Evolutionary conservation across 169 alveolate genomes (phyloP).

Genomic region (Plasmodium malariae): DNA sequence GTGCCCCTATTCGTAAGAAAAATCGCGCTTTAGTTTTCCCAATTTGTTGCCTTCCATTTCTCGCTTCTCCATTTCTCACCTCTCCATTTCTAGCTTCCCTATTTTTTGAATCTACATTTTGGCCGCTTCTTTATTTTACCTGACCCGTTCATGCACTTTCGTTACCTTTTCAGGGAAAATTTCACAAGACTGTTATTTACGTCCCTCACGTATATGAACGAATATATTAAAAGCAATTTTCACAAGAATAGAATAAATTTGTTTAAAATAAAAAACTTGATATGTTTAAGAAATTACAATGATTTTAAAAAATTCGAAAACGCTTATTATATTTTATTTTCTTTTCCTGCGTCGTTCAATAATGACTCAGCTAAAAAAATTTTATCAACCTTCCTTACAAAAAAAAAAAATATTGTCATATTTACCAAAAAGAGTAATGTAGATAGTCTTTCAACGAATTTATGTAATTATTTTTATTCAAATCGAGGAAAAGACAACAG

Average conservation of each 20-base stretch:
- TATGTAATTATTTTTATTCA: constrained; percentile 19
- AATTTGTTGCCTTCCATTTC: background rate
- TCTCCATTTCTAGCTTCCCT: background rate
- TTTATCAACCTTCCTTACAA: constrained; percentile 49
- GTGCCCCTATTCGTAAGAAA: constrained; percentile 57
- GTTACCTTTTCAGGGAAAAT: constrained; percentile 30
- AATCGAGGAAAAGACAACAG: background rate
- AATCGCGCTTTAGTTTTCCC: background rate
- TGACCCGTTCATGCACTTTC: background rate
- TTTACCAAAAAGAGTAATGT: constrained; percentile 29
- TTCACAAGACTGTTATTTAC: constrained; percentile 43
- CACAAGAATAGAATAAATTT: constrained; percentile 69
- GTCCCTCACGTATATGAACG: constrained; percentile 60
- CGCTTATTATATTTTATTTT: constrained; percentile 51
- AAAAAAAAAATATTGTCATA: constrained; percentile 25
- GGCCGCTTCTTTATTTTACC: too few species aligned
- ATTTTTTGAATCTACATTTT: background rate
- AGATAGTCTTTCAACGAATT: constrained; percentile 11
- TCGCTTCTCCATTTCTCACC: too few species aligned
- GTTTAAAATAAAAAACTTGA: constrained; percentile 50
- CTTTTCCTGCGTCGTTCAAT: constrained; percentile 61
- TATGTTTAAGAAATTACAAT: constrained; percentile 34
- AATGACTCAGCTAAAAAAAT: constrained; percentile 45
- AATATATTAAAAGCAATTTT: constrained; percentile 48
- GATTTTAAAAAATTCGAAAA: constrained; percentile 75